Base-by-base conservation (phyloP, 2,329 filamentous ascomycete genomes). In the Magnaporthales sp. region DNA sequence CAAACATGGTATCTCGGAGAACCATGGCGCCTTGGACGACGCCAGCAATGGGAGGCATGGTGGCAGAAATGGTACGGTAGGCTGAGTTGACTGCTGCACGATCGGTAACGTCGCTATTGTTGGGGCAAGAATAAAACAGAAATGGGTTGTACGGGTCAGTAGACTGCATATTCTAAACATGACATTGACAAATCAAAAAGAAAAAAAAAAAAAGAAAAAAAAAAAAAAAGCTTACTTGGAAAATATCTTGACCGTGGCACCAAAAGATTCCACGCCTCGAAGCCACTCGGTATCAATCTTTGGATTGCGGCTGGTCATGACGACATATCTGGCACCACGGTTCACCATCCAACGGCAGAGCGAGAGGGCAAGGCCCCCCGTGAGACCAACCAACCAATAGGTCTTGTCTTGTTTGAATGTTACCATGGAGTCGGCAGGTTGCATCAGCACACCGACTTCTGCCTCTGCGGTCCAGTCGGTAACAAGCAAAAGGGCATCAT, bases 331-430 rank as follows among this genome's bases (percentile, higher is more conserved):
- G 0, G 79, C 80, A 0, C 79, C 80, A 8, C 73, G 71, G 0
- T 63, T 64, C 1, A 76, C 72, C 79, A 80, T 80, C 77, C 75
- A 82, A 51, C 74, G 64, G 46, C 73, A 76, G 0, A 81, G 71
- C 0, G 80, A 78, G 11, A 72, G 72, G 1, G 79, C 80, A 1
- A 80, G 62, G 6, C 30, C 24, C 22, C 77, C 74, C 0, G 74
- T 73, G 1, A 78, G 68, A 1, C 78, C 78, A 6, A 76, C 70
- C 1, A 80, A 70, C 7, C 74, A 69, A 66, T 79, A 79, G 0
- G 76, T 78, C 56, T 70, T 73, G 38, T 75, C 51, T 4, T 13
- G 11, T 9, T 27, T 24, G 64, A 65, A 60, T 24, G 9, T 22
- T 3, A 56, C 51, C 51, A 22, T 56, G 19, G 51, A 22, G n/a